These are phyloP conservation scores for Nannochloris sp. DNA, from an alignment of 139 green algal species.

Conservation along the genomic window DNA sequence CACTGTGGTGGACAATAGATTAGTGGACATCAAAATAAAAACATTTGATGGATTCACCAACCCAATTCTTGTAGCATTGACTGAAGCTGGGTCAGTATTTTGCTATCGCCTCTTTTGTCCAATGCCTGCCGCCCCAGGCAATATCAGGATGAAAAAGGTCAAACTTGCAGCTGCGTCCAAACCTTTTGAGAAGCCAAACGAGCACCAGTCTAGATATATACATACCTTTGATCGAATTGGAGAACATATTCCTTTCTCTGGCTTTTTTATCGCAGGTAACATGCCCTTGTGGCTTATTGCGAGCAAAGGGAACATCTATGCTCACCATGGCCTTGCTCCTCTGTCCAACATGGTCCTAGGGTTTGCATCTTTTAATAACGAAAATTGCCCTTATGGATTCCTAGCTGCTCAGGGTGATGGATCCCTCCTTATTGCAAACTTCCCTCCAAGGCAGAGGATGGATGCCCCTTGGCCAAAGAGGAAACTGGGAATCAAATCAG, in stretches of 20 bases:
- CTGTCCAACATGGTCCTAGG: conserved; percentile 20
- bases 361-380: conserved; percentile 85
- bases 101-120: too few species aligned
- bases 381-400: conserved; percentile 67
- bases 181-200: background rate
- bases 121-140: too few species aligned
- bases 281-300: conserved; percentile 65
- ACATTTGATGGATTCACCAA: too few species aligned
- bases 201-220: conserved; percentile 5
- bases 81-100: too few species aligned
- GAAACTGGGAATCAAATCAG: conserved; percentile 49
- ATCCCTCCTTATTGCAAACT: conserved; percentile 50
- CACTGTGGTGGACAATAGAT: background rate
- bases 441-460: conserved; percentile 56
- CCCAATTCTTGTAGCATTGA: too few species aligned
- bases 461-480: conserved; percentile 60
- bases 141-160: too few species aligned
- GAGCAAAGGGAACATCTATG: conserved; percentile 39
- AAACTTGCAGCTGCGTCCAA: too few species aligned
- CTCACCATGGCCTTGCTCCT: conserved; percentile 41
- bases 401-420: background rate
- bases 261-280: conserved; percentile 36
- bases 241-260: conserved; percentile 19
- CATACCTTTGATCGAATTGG: conserved; percentile 38
- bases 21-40: background rate